Conservation (phyloP, 2,329 filamentous ascomycete species). For the Aspergillus hortae region DNA sequence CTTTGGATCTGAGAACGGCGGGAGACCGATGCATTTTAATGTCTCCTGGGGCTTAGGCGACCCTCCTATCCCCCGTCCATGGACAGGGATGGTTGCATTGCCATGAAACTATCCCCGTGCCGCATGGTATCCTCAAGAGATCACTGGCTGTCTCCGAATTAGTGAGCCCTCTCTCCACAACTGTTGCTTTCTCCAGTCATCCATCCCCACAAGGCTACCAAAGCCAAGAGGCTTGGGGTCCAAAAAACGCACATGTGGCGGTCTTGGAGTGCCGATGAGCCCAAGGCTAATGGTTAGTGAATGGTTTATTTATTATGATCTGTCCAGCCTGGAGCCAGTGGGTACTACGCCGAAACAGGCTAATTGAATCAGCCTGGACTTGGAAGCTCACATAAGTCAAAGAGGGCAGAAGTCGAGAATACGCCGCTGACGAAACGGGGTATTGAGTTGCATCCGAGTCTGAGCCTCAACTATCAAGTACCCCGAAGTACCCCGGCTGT, state of each 20-base stretch:
- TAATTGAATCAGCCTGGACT: too few relatives aligned
- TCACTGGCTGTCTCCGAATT: constrained; percentile 2
- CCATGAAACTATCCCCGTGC: neutral
- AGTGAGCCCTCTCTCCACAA: neutral
- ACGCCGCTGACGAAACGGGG: neutral
- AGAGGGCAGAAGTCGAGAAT: neutral
- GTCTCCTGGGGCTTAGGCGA: neutral
- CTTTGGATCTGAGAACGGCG: neutral
- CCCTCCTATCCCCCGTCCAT: neutral
- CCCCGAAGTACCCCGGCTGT: neutral
- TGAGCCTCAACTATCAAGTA: neutral
- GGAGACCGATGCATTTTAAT: constrained; percentile 3
- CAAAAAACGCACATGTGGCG: constrained; percentile 3
- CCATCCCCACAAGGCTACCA: neutral
- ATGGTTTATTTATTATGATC: neutral
- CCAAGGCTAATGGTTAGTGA: neutral
- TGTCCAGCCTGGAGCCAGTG: too few relatives aligned
- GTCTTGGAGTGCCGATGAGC: neutral
- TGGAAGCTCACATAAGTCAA: too few relatives aligned
- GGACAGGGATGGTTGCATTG: neutral
- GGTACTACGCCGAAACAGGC: too few relatives aligned
- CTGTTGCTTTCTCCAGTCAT: neutral
- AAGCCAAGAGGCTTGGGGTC: constrained; percentile 10
- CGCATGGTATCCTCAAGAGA: neutral
- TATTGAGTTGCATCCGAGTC: neutral